Percentiles rank a stretch among this genome's conserved stretches.
These are phyloP conservation scores for Oryza punctata DNA, from an alignment of 176 grass and related monocot species.

Conservation along the genomic window DNA sequence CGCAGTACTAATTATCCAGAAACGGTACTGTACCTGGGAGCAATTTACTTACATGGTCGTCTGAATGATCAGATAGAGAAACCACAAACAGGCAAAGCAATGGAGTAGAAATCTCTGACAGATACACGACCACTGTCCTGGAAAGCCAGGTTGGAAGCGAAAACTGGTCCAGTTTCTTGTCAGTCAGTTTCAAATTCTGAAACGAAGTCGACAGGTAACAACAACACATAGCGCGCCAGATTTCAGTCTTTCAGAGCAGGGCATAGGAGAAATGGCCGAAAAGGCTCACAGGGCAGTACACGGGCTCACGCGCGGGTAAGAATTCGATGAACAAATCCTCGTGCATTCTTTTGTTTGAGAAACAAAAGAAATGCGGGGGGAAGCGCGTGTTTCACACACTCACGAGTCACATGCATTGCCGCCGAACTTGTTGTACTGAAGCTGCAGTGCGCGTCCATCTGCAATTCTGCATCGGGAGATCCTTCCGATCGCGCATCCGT, in stretches of 20 bases:
- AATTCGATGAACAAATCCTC: background rate
- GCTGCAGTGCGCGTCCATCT: constrained; percentile 6
- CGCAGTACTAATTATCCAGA: background rate
- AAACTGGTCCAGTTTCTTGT: background rate
- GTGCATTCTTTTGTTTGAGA: background rate
- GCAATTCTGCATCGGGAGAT: constrained; percentile 3
- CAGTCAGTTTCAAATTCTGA: background rate
- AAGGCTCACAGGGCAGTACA: no score
- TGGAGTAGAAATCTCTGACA: background rate
- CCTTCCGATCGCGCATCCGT: constrained; percentile 21
- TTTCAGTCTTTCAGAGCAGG: background rate
- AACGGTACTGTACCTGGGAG: background rate
- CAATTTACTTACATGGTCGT: background rate
- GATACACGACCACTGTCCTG: background rate
- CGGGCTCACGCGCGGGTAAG: background rate
- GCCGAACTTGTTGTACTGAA: constrained; percentile 21
- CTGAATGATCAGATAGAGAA: background rate
- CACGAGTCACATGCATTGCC: background rate
- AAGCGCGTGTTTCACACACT: background rate
- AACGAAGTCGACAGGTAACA: background rate
- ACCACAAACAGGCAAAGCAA: background rate
- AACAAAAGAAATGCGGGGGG: background rate
- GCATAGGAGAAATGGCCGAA: background rate
- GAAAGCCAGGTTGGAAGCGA: constrained; percentile 1
- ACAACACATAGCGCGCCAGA: background rate